These are phyloP conservation scores for Middelhovenomyces tepae DNA, from an alignment of 805 yeast genomes.

Conservation along the genomic window DNA sequence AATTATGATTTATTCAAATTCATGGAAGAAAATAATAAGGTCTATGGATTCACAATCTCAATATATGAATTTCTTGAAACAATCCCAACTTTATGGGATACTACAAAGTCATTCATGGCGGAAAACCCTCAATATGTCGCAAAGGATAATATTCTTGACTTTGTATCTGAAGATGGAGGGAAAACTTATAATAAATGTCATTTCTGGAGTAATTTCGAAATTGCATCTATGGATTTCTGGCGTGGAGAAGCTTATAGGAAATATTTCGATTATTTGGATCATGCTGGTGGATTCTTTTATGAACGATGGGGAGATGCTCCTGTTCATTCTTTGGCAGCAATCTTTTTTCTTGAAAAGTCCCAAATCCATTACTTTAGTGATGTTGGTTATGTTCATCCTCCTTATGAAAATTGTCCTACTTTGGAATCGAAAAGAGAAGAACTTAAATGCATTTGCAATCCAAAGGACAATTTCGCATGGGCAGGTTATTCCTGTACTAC, in stretches of 20 bases:
- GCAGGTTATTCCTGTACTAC: conserved; percentile 33
- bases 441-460: conserved; percentile 66
- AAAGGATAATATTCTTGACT: conserved; percentile 55
- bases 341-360: conserved; percentile 42
- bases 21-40: conserved; percentile 67
- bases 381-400: conserved; percentile 50
- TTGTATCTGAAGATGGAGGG: conserved; percentile 64
- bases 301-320: conserved; percentile 81
- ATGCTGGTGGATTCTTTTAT: conserved; percentile 60
- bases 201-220: conserved; percentile 75
- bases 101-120: conserved; percentile 54
- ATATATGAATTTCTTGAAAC: conserved; percentile 63
- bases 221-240: conserved; percentile 52
- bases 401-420: conserved; percentile 49
- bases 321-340: conserved; percentile 56
- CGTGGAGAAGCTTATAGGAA: conserved; percentile 43
- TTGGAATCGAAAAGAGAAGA: conserved; percentile 39
- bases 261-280: conserved; percentile 50
- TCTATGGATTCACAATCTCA: conserved; percentile 69
- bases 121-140: conserved; percentile 51
- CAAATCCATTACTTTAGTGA: conserved; percentile 53
- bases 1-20: conserved; percentile 71
- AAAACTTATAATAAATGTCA: conserved; percentile 74
- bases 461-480: conserved; percentile 39
- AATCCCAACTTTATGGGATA: conserved; percentile 68